These are phyloP conservation scores for Diaporthe humulicola DNA, from an alignment of 2,329 filamentous ascomycete species.

Conservation along the genomic window DNA sequence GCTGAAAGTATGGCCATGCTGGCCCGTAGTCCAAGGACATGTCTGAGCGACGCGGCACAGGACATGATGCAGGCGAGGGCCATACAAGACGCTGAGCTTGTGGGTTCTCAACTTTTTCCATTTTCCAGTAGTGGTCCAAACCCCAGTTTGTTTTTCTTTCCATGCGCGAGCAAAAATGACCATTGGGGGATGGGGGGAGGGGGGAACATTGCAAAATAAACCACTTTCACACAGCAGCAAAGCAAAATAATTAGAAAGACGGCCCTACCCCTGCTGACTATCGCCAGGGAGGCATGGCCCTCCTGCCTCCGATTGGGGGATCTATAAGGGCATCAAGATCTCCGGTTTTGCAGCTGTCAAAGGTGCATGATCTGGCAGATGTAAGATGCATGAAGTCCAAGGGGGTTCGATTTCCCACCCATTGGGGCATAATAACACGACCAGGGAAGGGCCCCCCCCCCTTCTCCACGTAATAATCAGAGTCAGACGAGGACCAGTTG, in stretches of 20 bases:
- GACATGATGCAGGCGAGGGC: neutral
- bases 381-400: conserved; percentile 24
- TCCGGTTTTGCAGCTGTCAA: conserved; percentile 35
- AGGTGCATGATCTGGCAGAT: conserved; percentile 34
- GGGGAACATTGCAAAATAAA: neutral
- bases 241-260: neutral
- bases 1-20: neutral
- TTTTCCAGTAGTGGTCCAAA: neutral
- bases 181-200: too few species aligned
- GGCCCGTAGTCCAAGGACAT: neutral
- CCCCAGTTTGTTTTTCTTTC: neutral
- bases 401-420: conserved; percentile 1
- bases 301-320: conserved; percentile 25
- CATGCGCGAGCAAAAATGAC: neutral
- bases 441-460: neutral
- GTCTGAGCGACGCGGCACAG: neutral
- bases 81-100: neutral
- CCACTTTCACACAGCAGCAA: too few species aligned
- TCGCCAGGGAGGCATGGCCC: neutral
- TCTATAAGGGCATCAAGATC: conserved; percentile 21
- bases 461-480: neutral
- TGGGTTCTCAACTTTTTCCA: neutral
- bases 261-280: conserved; percentile 13
- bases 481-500: neutral
- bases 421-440: neutral